These are phyloP conservation scores for Aspergillus neoniger DNA, from an alignment of 2,329 filamentous ascomycete genomes.

Conservation along the genomic window DNA sequence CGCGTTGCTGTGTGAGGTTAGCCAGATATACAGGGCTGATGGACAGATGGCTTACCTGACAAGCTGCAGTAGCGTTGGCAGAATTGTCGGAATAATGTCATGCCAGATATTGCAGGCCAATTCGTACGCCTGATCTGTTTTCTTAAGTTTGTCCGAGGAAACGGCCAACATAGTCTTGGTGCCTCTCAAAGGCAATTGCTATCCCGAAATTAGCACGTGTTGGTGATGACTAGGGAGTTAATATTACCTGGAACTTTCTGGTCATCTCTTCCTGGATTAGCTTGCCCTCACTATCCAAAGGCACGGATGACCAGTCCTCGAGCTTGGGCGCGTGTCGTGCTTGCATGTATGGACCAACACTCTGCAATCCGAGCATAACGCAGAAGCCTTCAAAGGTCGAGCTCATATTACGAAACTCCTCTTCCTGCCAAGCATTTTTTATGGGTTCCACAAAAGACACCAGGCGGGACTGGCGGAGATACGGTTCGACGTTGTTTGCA, in stretches of 20 bases:
- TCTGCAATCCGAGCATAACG: constrained; percentile 73
- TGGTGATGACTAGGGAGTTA: background rate
- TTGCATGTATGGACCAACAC: constrained; percentile 77
- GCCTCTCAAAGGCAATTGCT: constrained; percentile 75
- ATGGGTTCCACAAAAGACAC: constrained; percentile 80
- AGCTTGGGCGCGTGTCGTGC: constrained; percentile 72
- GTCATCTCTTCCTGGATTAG: constrained; percentile 77
- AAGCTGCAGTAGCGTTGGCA: constrained; percentile 84
- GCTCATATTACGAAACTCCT: constrained; percentile 67
- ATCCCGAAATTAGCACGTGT: constrained; percentile 13
- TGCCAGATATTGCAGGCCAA: constrained; percentile 82
- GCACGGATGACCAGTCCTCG: constrained; percentile 77
- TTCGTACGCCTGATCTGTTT: constrained; percentile 69
- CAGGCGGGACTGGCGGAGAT: constrained; percentile 71
- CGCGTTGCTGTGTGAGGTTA: constrained; percentile 64
- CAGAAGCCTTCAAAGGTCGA: constrained; percentile 78
- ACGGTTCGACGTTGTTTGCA: constrained; percentile 70
- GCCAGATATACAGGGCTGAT: background rate
- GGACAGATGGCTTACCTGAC: constrained; percentile 57
- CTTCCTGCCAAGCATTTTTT: constrained; percentile 74
- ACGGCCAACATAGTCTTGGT: constrained; percentile 93
- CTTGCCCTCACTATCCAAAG: constrained; percentile 77
- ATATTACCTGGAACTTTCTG: constrained; percentile 66
- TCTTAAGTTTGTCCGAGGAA: constrained; percentile 85
- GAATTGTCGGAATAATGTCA: constrained; percentile 74